Evolutionary conservation across 768 basidiomycete species (phyloP).

Genomic region (Pleurotus citrinopileatus): DNA sequence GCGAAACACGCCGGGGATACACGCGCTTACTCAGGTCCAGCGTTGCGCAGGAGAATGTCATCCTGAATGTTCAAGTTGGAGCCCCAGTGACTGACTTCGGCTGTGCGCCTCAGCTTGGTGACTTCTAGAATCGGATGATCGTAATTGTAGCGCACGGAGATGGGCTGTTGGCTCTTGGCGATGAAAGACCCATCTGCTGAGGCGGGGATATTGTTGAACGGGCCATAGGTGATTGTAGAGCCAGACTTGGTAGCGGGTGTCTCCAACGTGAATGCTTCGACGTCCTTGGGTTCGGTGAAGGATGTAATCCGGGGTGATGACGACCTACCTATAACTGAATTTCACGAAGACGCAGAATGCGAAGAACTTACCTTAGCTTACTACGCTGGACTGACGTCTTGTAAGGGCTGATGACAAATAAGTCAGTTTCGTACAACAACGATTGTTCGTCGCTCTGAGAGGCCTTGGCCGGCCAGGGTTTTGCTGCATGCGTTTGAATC

Average conservation of each 20-base stretch:
- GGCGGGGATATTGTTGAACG: slow-evolving; percentile 71
- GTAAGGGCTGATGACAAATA: slow-evolving; percentile 87
- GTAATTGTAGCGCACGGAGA: slow-evolving; percentile 78
- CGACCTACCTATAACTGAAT: slow-evolving; percentile 42
- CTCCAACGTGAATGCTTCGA: slow-evolving; percentile 61
- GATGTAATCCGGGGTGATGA: slow-evolving; percentile 68
- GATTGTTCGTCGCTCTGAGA: slow-evolving; percentile 76
- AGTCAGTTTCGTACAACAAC: slow-evolving; percentile 71
- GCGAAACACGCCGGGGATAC: no score
- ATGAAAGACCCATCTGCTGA: slow-evolving; percentile 59
- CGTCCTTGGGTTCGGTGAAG: slow-evolving; percentile 62
- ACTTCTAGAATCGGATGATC: slow-evolving; percentile 83
- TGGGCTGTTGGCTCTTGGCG: slow-evolving; percentile 55
- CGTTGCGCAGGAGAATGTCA: slow-evolving; percentile 80
- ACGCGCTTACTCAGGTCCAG: slow-evolving; percentile 88
- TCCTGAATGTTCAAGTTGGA: slow-evolving; percentile 93
- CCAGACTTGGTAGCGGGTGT: slow-evolving; percentile 68
- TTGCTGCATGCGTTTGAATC: slow-evolving; percentile 73
- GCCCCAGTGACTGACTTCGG: slow-evolving; percentile 98
- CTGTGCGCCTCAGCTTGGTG: slow-evolving; percentile 64
- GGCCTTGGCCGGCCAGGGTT: slow-evolving; percentile 72
- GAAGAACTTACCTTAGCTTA: slow-evolving; percentile 70
- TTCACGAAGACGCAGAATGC: neutral
- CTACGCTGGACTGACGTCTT: slow-evolving; percentile 77
- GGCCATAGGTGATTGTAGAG: slow-evolving; percentile 84